Percentiles rank a stretch among this genome's conserved stretches.
phyloP scores from a whole-genome alignment of 2,329 filamentous ascomycete species.

The Paraconiothyrium brasiliense region DNA sequence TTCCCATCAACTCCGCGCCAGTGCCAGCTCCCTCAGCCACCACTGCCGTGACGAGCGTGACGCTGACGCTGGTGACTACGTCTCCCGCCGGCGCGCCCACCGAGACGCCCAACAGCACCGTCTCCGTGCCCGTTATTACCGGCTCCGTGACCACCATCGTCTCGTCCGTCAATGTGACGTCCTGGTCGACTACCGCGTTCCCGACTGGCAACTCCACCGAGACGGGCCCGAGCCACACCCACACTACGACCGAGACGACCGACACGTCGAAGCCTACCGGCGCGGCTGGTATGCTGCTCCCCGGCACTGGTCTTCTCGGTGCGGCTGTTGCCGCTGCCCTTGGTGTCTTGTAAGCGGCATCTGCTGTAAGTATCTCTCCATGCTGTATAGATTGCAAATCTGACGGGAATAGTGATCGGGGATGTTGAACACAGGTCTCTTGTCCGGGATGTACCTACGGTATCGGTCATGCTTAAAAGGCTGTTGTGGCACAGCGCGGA shows the following conservation, averaged over 20 bases:
- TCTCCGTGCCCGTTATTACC: slow-evolving; percentile 3
- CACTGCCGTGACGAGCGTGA: not conserved
- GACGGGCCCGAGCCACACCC: not conserved
- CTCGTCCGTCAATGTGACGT: not conserved
- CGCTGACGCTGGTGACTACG: not conserved
- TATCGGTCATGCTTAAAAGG: not conserved
- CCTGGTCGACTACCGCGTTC: not conserved
- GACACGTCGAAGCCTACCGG: not conserved
- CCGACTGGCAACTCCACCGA: not conserved
- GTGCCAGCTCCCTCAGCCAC: not conserved
- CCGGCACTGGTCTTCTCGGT: slow-evolving; percentile 4
- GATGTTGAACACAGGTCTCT: not conserved
- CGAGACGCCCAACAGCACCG: not conserved
- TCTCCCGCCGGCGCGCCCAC: not conserved
- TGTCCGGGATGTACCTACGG: not conserved
- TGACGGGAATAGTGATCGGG: not conserved
- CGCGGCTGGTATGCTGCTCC: slow-evolving; percentile 1
- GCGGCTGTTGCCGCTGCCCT: slow-evolving; percentile 9
- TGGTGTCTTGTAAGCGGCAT: slow-evolving; percentile 5
- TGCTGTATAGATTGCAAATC: not conserved
- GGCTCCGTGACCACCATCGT: not conserved
- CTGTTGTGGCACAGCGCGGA: not conserved
- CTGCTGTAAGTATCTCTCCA: not conserved
- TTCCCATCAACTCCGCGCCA: not conserved
- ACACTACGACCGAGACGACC: not conserved